Evolutionary conservation across 2,329 filamentous ascomycete genomes (phyloP), one percentile per base, ranked within the genome.

Genomic region (Bimuria novae-zelandiae): DNA sequence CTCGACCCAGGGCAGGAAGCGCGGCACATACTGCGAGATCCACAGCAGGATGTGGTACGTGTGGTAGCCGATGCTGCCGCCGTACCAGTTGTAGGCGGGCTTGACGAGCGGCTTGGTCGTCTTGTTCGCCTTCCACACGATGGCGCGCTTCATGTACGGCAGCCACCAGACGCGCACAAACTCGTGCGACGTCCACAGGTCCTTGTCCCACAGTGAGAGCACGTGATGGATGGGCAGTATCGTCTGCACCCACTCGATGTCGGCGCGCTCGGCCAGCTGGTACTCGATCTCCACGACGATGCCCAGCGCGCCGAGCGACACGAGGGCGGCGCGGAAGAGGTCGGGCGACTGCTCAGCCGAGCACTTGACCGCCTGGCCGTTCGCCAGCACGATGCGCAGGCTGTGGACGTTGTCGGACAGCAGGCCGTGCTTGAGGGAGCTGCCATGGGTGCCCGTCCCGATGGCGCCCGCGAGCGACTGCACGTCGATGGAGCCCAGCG

Each of bases 161-260:
- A 96, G 87, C 94, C 94, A 99, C 93, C 94, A 99, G 23, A 97
- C 91, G 23, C 94, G 84, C 22, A 95, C 90, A 68, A 93, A 99
- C 73, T 97, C 92, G 56, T 87, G 85, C 56, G 86, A 83, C 1
- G 84, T 90, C 93, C 94, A 97, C 12, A 97, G 80, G 29, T 82
- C 82, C 6, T 77, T 80, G 16, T 86, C 75, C 91, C 94, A 97
- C 6, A 83, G 80, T 10, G 80, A 77, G 42, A 96, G 79, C 57
- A 96, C 82, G 40, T 84, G 81, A 39, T 78, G 70, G 56, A 97
- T 87, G 1, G 85, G 76, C 56, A 90, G 84, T 54, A 97, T 82
- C 7, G 86, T 86, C 77, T 97, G 94, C 50, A 82, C 78, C 94
- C 94, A 99, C 55, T 85, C 83, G 52, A 99, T 84, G n/a, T 89